phyloP scores from a whole-genome alignment of 768 basidiomycete genomes.

The Rhizopogon vinicolor region DNA sequence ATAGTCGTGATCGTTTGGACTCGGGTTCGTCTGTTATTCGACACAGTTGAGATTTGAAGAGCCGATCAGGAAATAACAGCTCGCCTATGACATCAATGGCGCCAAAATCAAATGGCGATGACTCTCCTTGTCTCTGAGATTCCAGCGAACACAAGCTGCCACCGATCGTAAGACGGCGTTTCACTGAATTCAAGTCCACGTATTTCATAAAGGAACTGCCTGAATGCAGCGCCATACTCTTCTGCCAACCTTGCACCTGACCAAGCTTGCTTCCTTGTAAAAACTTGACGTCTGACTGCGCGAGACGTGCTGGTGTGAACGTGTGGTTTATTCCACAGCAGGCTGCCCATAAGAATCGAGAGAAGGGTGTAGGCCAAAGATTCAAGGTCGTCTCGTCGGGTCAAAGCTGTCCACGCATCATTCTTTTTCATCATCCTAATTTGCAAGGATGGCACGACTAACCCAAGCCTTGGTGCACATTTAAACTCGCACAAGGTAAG shows the following conservation, averaged over 20 bases:
- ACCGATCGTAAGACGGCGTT: not conserved
- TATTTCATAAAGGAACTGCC: not conserved
- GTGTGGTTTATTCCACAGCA: not conserved
- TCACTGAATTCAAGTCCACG: not conserved
- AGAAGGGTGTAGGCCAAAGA: not conserved
- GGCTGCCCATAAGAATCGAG: not conserved
- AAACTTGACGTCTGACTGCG: not conserved
- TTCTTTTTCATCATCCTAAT: not conserved
- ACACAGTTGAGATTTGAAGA: not conserved
- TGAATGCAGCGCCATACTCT: not conserved
- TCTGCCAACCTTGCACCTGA: not conserved
- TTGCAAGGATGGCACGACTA: not conserved
- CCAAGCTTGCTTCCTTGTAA: not conserved
- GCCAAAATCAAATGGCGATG: not conserved
- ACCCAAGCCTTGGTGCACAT: conserved; percentile 15
- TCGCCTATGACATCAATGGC: not conserved
- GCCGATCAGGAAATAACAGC: not conserved
- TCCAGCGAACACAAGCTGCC: not conserved
- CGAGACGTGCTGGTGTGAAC: not conserved
- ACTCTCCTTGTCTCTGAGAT: not conserved
- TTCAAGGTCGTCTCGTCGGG: not conserved
- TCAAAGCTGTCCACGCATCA: too few relatives aligned
- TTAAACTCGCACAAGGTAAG: conserved; percentile 27
- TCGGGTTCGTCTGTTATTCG: not conserved
- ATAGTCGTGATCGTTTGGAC: not conserved